Conservation (phyloP, 2,329 filamentous ascomycete species). For the Allantophomopsis lycopodina region DNA sequence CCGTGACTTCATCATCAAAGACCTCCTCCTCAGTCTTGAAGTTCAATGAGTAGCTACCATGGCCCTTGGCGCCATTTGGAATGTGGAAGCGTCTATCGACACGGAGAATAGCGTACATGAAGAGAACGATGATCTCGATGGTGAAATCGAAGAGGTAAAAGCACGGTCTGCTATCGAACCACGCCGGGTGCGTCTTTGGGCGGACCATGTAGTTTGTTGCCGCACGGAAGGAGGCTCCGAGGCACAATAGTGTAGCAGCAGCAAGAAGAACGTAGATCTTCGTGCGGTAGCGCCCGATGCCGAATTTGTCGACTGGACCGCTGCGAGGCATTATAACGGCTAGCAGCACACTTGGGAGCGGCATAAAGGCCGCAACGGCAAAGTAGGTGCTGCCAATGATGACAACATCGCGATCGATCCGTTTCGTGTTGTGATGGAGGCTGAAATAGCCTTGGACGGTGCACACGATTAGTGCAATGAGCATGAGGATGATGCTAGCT, state of each 20-base stretch:
- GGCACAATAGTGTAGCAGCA: conserved; percentile 42
- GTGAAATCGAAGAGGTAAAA: conserved; percentile 74
- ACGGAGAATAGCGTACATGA: conserved; percentile 49
- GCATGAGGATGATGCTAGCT: conserved; percentile 37
- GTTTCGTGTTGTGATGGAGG: conserved; percentile 31
- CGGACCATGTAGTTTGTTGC: conserved; percentile 31
- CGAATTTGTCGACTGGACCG: conserved; percentile 41
- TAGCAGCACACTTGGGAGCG: conserved; percentile 36
- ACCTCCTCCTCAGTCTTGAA: neutral
- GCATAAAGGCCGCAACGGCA: conserved; percentile 51
- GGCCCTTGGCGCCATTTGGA: conserved; percentile 51
- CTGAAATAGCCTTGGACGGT: conserved; percentile 57
- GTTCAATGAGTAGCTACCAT: conserved; percentile 26
- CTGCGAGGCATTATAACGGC: conserved; percentile 28
- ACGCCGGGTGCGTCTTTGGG: conserved; percentile 40
- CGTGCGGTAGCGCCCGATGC: conserved; percentile 48
- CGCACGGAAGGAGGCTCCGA: conserved; percentile 55
- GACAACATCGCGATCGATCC: conserved; percentile 47
- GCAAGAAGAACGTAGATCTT: conserved; percentile 54
- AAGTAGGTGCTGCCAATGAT: conserved; percentile 48
- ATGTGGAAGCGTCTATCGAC: conserved; percentile 67
- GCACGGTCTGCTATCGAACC: conserved; percentile 56
- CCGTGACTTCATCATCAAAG: no score
- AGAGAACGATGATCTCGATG: conserved; percentile 59
- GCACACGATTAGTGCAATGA: conserved; percentile 52